These are phyloP conservation scores for Fusarium annulatum DNA, from an alignment of 2,329 filamentous ascomycete species.

Conservation along the genomic window DNA sequence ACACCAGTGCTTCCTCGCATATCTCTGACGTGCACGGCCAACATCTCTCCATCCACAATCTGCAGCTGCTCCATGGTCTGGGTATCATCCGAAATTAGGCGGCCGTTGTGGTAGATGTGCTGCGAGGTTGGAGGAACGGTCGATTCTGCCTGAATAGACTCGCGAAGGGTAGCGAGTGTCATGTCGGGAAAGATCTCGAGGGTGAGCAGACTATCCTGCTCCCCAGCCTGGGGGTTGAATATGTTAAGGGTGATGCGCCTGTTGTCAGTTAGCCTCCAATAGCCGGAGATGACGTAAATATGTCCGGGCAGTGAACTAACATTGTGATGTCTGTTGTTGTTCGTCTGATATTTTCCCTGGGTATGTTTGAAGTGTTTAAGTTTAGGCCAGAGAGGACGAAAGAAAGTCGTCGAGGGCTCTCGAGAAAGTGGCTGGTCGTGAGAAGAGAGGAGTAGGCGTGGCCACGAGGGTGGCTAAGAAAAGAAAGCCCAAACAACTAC, in stretches of 20 bases:
- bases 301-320: conserved; percentile 26
- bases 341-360: background rate
- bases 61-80: conserved; percentile 85
- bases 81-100: conserved; percentile 78
- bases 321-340: conserved; percentile 28
- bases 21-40: conserved; percentile 82
- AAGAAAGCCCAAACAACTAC: conserved; percentile 12
- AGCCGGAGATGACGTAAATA: conserved; percentile 15
- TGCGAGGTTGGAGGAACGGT: conserved; percentile 77
- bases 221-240: conserved; percentile 74
- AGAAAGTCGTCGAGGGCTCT: conserved; percentile 7
- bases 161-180: conserved; percentile 86
- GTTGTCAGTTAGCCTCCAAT: conserved; percentile 31
- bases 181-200: conserved; percentile 86
- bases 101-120: conserved; percentile 91
- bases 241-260: conserved; percentile 93
- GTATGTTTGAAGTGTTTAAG: background rate
- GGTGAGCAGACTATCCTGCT: conserved; percentile 79
- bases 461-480: conserved; percentile 6
- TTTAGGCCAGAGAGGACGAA: conserved; percentile 1
- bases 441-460: conserved; percentile 19
- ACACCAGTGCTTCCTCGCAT: conserved; percentile 62
- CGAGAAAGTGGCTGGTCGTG: conserved; percentile 28
- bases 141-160: conserved; percentile 87
- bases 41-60: conserved; percentile 90